phyloP scores from a whole-genome alignment of 2,329 filamentous ascomycete species.

The Penicillium digitatum region DNA sequence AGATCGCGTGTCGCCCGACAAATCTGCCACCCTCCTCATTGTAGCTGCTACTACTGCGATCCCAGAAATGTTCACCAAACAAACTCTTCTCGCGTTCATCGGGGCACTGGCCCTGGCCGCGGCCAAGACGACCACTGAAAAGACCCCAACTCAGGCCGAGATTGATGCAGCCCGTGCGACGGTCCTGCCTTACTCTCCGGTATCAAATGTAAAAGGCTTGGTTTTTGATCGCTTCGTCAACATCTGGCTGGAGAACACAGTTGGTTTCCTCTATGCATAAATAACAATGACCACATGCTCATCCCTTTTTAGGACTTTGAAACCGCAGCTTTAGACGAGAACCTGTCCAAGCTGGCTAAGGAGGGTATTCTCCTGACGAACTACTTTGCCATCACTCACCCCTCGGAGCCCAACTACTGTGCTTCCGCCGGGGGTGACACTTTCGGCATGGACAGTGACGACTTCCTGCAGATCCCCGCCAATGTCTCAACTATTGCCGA shows the following conservation, averaged over 20 bases:
- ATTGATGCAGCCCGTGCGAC: conserved; percentile 48
- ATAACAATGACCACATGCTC: conserved; percentile 37
- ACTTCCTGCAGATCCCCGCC: conserved; percentile 54
- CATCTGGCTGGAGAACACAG: conserved; percentile 76
- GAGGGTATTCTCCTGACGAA: conserved; percentile 60
- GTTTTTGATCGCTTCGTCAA: conserved; percentile 68
- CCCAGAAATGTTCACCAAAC: conserved; percentile 48
- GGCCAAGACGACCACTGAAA: conserved; percentile 26
- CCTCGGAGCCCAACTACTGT: conserved; percentile 72
- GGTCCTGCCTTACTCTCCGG: conserved; percentile 59
- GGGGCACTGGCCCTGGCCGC: conserved; percentile 23
- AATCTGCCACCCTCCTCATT: conserved; percentile 6
- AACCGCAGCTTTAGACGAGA: conserved; percentile 58
- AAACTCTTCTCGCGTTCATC: conserved; percentile 42
- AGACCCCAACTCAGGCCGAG: conserved; percentile 28
- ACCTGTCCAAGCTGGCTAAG: conserved; percentile 29
- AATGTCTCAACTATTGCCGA: conserved; percentile 67
- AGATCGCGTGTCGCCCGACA: conserved; percentile 13
- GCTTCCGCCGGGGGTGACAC: conserved; percentile 65
- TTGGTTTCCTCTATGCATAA: conserved; percentile 35
- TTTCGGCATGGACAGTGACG: conserved; percentile 67
- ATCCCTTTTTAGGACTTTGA: conserved; percentile 51
- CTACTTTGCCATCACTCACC: conserved; percentile 64
- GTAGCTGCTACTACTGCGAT: not conserved
- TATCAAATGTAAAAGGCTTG: conserved; percentile 63